Base-by-base conservation (phyloP, 2,329 filamentous ascomycete genomes). In the Dactylonectria macrodidyma region DNA sequence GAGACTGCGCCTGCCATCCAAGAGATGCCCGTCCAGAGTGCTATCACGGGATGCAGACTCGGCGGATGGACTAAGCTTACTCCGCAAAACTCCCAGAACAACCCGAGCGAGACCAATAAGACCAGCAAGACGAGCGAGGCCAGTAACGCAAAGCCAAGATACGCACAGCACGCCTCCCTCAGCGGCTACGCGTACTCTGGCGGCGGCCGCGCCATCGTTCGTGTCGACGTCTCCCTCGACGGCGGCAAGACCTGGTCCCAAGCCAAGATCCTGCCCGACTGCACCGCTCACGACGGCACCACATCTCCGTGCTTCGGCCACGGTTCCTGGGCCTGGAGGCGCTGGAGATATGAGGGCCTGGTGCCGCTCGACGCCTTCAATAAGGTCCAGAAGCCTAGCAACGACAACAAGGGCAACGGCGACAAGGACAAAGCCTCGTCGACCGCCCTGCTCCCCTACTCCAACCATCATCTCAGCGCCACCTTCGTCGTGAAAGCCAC, bases 101-200 rank as follows among this genome's bases (percentile, higher is more conserved):
- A 30, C 26, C 26, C 26, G 26, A 30, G 26, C 26, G 41, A 8
- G 41, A 44, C 41, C 11, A 41, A 41, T 19, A 19, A 19, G 26
- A 24, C 26, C 19, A 19, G 19, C 19, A 19, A 30, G 16, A 24
- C 22, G 12, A 16, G 62, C 19, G 38, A 71, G 3, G 33, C 24
- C 2, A 52, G 9, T 26, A 33, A 34, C 16, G 52, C 50, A 3
- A 36, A 66, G 5, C 19, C 51, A 3, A 61, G 47, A 16, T 73
- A 65, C 30, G 71, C 61, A 2, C 74, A 76, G 50, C 52, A 75
- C 19, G 77, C 86, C 19, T 80, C 82, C 1, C 76, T 92, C 5
- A 83, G 86, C 58, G 91, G 91, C 1, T 93, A 92, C 76, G 91
- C 91, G 2, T 92, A 91, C 75, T 90, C 89, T 0, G 91, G 91